These are phyloP conservation scores for Sphaerobolus stellatus DNA, from an alignment of 1,284 basidiomycete species.

Conservation along the genomic window DNA sequence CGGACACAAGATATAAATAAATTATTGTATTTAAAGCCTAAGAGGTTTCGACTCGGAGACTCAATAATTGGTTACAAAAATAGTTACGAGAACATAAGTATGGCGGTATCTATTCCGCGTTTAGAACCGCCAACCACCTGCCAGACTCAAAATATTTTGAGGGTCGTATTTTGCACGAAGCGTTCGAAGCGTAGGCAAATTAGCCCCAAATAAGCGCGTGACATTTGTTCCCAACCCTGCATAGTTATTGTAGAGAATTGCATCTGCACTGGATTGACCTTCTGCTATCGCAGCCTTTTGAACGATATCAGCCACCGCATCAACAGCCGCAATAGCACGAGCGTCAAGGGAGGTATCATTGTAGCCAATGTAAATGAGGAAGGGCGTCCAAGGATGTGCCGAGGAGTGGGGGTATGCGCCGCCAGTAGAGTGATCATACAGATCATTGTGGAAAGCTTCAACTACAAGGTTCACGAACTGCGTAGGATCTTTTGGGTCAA, in stretches of 20 bases:
- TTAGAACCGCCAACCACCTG: neutral
- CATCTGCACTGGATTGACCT: neutral
- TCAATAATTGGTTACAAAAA: no score
- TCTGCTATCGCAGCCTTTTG: neutral
- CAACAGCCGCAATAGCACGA: neutral
- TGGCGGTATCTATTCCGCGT: no score
- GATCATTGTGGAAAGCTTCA: neutral
- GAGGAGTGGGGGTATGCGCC: neutral
- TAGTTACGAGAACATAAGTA: no score
- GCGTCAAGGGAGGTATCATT: neutral
- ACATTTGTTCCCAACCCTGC: neutral
- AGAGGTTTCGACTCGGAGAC: no score
- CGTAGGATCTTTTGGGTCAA: no score
- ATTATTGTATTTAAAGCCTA: no score
- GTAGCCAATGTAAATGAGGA: neutral
- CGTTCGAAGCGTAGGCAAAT: neutral
- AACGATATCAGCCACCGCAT: neutral
- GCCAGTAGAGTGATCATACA: neutral
- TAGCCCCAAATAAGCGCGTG: neutral
- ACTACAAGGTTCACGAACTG: no score
- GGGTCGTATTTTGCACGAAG: neutral
- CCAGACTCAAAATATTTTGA: neutral
- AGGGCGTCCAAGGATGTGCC: neutral
- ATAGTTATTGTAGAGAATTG: neutral
- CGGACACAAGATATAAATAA: no score